A percentile compares a stretch with the other conserved stretches of the same genome.
phyloP scores from a whole-genome alignment of 345 rosid species.

The Moricandia moricandioides region DNA sequence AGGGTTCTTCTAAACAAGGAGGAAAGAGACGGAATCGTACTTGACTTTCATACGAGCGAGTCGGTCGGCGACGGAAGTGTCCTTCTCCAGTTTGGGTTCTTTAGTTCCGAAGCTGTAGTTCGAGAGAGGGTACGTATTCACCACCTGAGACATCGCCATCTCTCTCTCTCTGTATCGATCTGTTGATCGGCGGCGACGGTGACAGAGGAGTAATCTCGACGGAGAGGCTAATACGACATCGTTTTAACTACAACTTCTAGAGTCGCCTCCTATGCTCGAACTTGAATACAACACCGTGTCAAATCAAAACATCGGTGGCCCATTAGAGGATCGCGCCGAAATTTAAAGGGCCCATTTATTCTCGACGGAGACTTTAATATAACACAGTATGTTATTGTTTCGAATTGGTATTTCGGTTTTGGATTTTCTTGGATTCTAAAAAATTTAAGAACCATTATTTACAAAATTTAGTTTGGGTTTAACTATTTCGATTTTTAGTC shows the following conservation, averaged over 20 bases:
- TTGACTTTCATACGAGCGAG: conserved; percentile 99
- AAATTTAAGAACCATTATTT: too few species aligned
- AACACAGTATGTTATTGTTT: too few species aligned
- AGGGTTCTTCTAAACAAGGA: conserved; percentile 42
- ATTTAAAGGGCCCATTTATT: too few species aligned
- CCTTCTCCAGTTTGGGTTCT: conserved; percentile 95
- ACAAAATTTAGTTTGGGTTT: too few species aligned
- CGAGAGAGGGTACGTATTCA: conserved; percentile 85
- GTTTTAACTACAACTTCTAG: conserved; percentile 5
- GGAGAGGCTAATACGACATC: too few species aligned
- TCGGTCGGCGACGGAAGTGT: conserved; percentile 93
- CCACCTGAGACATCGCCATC: conserved; percentile 78
- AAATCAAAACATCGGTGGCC: not conserved
- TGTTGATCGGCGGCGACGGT: conserved; percentile 1
- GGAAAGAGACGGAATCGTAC: conserved; percentile 41
- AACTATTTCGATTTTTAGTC: too few species aligned
- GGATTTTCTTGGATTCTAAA: too few species aligned
- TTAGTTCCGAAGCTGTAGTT: conserved; percentile 96
- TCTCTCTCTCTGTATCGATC: not conserved
- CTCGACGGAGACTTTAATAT: too few species aligned
- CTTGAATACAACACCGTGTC: not conserved
- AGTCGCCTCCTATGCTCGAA: not conserved
- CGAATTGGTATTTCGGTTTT: too few species aligned
- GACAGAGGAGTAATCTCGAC: conserved; percentile 4
- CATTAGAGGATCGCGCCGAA: not conserved